A percentile compares a stretch with the other conserved stretches of the same genome.
phyloP scores from a whole-genome alignment of 2,329 filamentous ascomycete genomes.

The Exophiala xenobiotica region DNA sequence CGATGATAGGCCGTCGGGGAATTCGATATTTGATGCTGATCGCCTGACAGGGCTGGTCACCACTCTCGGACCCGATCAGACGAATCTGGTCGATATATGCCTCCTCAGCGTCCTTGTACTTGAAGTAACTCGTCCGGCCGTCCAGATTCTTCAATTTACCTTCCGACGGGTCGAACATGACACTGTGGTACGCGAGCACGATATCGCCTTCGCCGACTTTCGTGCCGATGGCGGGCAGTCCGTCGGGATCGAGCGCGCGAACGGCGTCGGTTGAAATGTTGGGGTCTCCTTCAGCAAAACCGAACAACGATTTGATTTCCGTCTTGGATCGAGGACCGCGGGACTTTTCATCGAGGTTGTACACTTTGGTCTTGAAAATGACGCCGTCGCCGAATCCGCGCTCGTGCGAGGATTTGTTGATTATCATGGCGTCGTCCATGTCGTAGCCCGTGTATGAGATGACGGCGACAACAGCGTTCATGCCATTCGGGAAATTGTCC shows the following conservation, averaged over 20 bases:
- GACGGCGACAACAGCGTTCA: slow-evolving; percentile 92
- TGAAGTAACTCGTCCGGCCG: slow-evolving; percentile 80
- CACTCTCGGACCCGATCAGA: slow-evolving; percentile 80
- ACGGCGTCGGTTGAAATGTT: slow-evolving; percentile 67
- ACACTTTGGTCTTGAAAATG: slow-evolving; percentile 96
- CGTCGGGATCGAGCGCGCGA: slow-evolving; percentile 78
- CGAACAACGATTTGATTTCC: slow-evolving; percentile 78
- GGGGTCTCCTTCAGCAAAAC: slow-evolving; percentile 64
- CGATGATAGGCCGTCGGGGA: slow-evolving; percentile 85
- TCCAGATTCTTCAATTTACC: slow-evolving; percentile 81
- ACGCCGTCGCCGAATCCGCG: slow-evolving; percentile 93
- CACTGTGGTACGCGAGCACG: slow-evolving; percentile 85
- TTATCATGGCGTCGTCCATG: slow-evolving; percentile 99
- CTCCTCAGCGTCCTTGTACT: slow-evolving; percentile 88
- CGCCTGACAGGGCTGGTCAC: slow-evolving; percentile 78
- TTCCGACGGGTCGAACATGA: slow-evolving; percentile 70
- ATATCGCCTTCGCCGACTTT: slow-evolving; percentile 77
- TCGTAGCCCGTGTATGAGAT: slow-evolving; percentile 99
- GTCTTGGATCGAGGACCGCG: slow-evolving; percentile 65
- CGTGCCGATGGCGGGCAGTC: slow-evolving; percentile 76
- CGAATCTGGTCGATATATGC: slow-evolving; percentile 92
- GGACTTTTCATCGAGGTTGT: slow-evolving; percentile 73
- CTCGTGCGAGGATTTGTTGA: slow-evolving; percentile 96
- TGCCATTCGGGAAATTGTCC: slow-evolving; percentile 97
- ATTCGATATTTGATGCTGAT: slow-evolving; percentile 91